Base-by-base conservation (phyloP, 192 early-diverging fungal genomes). In the Spinellus fusiger region DNA sequence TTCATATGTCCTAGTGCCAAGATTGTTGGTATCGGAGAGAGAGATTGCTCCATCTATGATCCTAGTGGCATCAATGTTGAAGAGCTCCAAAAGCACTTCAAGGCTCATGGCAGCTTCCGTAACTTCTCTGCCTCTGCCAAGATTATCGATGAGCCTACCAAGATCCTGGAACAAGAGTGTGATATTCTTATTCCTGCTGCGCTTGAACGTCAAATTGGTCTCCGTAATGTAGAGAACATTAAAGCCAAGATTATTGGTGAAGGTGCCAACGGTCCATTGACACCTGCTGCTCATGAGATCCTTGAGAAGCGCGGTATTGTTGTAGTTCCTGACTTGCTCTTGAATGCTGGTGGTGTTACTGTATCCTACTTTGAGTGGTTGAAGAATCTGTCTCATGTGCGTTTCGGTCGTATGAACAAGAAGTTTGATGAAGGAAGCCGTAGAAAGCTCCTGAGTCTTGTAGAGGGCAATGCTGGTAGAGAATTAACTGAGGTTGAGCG, bases 321-420 rank as follows among this genome's bases (percentile, higher is more conserved):
- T 3, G 78, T 92, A 37, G 74, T 92, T 22, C 90, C 90, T 27
- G 90, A 92, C 59, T 74, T 90, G 49, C 61, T 89, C 61, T 70
- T 90, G 58, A 92, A 92, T 61, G 87, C 90, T 37, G 90, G 90
- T 59, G 90, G 90, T 57, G 90, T 92, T 13, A 89, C 86, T 31
- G 90, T 92, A 20, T 90, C 89, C 26, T 89, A 89, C 75, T 77
- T 77, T 66, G 83, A 91, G 73, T 92, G 90, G 90, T 74, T 90
- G 64, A 92, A 92, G 82, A 90, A 90, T 63, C 75, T 90, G 53
- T 86, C 85, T 53, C 90, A 92, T 57, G 79, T 92, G 65, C 84
- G 90, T 28, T 92, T 92, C 56, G 90, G 90, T 33, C 87, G 90
- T 59, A 87, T 92, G 86, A 88, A 85, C 62, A 85, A 87, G 73